Evolutionary conservation across 208 protist genomes (phyloP).

Genomic region (Leishmania mexicana): DNA sequence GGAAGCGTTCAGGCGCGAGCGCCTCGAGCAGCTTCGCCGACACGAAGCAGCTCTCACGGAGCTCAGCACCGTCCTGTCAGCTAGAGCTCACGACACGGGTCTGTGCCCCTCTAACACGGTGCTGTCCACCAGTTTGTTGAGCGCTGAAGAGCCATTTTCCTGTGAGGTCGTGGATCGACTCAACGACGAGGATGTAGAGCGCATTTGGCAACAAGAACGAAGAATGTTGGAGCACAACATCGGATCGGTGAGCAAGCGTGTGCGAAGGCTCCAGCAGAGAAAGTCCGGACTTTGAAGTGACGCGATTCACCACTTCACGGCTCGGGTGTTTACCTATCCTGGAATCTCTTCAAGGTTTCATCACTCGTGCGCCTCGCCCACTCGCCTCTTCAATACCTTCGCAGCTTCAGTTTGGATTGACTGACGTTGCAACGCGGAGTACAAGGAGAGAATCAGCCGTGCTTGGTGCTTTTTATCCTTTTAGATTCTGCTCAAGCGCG

Average conservation of each 20-base stretch:
- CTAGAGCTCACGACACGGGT: background rate
- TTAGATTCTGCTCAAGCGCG: slow-evolving; percentile 12
- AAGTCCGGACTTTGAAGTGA: background rate
- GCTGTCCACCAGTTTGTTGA: background rate
- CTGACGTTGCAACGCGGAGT: background rate
- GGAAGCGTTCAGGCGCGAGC: slow-evolving; percentile 20
- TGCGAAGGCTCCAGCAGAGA: slow-evolving; percentile 13
- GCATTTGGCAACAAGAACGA: slow-evolving; percentile 25
- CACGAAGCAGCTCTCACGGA: slow-evolving; percentile 18
- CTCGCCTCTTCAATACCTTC: background rate
- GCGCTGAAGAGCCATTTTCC: slow-evolving; percentile 5
- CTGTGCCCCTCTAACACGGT: background rate
- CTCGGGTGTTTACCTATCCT: background rate
- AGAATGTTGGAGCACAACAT: slow-evolving; percentile 12
- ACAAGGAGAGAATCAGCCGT: background rate
- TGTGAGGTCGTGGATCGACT: slow-evolving; percentile 16
- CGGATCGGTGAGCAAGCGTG: background rate
- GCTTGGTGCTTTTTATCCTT: background rate
- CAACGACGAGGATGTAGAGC: slow-evolving; percentile 26
- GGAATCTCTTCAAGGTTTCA: background rate
- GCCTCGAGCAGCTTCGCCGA: slow-evolving; percentile 22
- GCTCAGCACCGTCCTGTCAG: slow-evolving; percentile 11
- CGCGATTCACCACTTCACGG: background rate
- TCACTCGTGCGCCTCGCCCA: background rate
- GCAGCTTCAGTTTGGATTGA: background rate